Evolutionary conservation across 352 stramenopile species (phyloP), one percentile per base, ranked within the genome.

Genomic region (Globisporangium canariense): DNA sequence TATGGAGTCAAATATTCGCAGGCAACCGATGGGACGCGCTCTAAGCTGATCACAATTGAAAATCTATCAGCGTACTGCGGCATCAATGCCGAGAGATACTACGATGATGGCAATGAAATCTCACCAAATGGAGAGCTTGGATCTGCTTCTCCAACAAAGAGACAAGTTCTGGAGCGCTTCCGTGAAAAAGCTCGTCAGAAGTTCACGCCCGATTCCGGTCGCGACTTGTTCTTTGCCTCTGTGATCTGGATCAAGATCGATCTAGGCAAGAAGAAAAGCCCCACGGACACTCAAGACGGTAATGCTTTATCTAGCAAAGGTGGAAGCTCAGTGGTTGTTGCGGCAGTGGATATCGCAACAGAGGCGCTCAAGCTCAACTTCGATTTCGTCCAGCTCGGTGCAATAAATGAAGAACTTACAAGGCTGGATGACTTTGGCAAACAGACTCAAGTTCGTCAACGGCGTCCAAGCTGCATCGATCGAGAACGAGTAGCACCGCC

Each of bases 211-310:
- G 68, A 81, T 20, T 41, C 60, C 20, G 67, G 64, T 5, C 66
- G 79, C 16, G 83, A 90, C 28, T 52, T 93, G 13, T 67, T 82
- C 13, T 78, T 77, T 43, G 69, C 81, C 28, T 75, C 71, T 1
- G 74, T 74, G 20, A 54, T 91, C 16, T 90, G 83, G 79, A 30
- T 89, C 55, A 90, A 91, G 36, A 62, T 90, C 6, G 84, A 91
- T 51, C 70, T 91, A 9, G 62, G 72, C 18, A 73, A 70, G 5
- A 45, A 45, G 10, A 41, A 47, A 4, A 30, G 11, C 7, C 6
- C 38, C 8, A 30, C 54, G 18, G 41, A 41, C 57, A 51, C 51
- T 54, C 25, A 28, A 46, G 38, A 13, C 7, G 41, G 28, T 9
- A n/a, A 28, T 13, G 14, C 5, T 30, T 20, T 34, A 9, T 4